Evolutionary conservation across 768 basidiomycete genomes (phyloP), one percentile per base, ranked within the genome.

Genomic region (Mrakia frigida): DNA sequence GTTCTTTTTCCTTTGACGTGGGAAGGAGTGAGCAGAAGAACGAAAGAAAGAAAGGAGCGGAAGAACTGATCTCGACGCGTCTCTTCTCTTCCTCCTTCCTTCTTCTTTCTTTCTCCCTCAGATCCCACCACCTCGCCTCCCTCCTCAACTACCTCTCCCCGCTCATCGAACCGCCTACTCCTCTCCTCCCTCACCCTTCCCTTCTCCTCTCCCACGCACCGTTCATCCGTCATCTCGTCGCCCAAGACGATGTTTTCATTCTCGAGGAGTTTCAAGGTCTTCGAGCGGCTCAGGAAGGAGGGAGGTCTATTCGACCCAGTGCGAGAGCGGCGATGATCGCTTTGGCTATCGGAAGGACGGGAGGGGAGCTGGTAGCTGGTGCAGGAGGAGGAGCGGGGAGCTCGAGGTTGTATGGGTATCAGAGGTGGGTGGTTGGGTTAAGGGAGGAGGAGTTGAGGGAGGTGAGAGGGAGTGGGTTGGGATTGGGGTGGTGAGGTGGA

Each of bases 131-230:
- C 83, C 85, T 85, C 80, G 77, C 80, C 73, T 81, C 82, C 81
- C 85, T 87, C 79, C 82, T 81, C 77, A 83, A 83, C 76, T 86
- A 87, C 80, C 82, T 92, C 79, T 84, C 85, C 75, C 85, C 85
- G 76, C 80, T 88, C 60, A 84, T 89, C 78, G 85, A 86, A 25
- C 81, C 60, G 13, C 60, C 84, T 28, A 82, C 84, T 28, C 83
- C 86, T 73, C 77, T 85, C 60, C 83, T 87, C 81, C 86, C 87
- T 18, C 84, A 86, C 68, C 80, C 81, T 28, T 83, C 84, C 53
- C 83, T 90, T 76, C 86, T 87, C 80, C 82, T 90, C 81, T 91
- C 95, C 68, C 91, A 92, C 83, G 84, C 88, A 79, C 90, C 93
- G 43, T 87, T 86, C 83, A 84, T 93, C 69, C 85, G 89, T 76